Conservation (phyloP, 805 yeast genomes). For the Candida sphagnicola region DNA sequence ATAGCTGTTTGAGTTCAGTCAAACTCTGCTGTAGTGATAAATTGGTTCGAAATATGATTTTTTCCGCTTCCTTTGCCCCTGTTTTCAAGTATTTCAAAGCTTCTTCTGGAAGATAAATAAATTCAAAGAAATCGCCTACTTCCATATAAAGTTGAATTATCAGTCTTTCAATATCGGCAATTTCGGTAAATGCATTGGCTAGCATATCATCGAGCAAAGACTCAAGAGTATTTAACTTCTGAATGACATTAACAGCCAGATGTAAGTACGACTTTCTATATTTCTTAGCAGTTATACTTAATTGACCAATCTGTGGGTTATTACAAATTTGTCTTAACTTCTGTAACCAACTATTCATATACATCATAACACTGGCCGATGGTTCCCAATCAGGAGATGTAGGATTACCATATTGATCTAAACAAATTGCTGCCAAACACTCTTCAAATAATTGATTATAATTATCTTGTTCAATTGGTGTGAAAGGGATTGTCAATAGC, state of each 20-base stretch:
- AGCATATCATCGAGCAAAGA: slow-evolving; percentile 67
- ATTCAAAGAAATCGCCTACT: slow-evolving; percentile 69
- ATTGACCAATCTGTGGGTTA: slow-evolving; percentile 57
- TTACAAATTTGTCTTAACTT: slow-evolving; percentile 77
- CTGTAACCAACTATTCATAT: slow-evolving; percentile 67
- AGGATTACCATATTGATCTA: slow-evolving; percentile 51
- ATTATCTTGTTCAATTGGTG: slow-evolving; percentile 80
- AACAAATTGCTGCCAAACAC: slow-evolving; percentile 56
- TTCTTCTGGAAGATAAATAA: slow-evolving; percentile 42
- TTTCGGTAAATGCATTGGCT: slow-evolving; percentile 48
- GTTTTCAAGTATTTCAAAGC: slow-evolving; percentile 48
- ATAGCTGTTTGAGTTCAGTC: slow-evolving; percentile 20
- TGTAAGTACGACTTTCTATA: slow-evolving; percentile 13
- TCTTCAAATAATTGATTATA: slow-evolving; percentile 61
- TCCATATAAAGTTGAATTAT: slow-evolving; percentile 45
- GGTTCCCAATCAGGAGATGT: slow-evolving; percentile 47
- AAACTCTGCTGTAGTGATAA: slow-evolving; percentile 13
- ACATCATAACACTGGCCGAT: slow-evolving; percentile 32
- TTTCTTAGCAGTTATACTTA: slow-evolving; percentile 20
- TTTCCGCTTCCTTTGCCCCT: slow-evolving; percentile 31
- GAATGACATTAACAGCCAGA: slow-evolving; percentile 14
- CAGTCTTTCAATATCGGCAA: slow-evolving; percentile 46
- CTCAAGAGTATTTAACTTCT: slow-evolving; percentile 45
- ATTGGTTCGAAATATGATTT: slow-evolving; percentile 20
- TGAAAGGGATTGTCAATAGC: slow-evolving; percentile 68